Percentiles rank a stretch among this genome's conserved stretches.
These are phyloP conservation scores for Pugionium cornutum DNA, from an alignment of 345 rosid species.

Conservation along the genomic window DNA sequence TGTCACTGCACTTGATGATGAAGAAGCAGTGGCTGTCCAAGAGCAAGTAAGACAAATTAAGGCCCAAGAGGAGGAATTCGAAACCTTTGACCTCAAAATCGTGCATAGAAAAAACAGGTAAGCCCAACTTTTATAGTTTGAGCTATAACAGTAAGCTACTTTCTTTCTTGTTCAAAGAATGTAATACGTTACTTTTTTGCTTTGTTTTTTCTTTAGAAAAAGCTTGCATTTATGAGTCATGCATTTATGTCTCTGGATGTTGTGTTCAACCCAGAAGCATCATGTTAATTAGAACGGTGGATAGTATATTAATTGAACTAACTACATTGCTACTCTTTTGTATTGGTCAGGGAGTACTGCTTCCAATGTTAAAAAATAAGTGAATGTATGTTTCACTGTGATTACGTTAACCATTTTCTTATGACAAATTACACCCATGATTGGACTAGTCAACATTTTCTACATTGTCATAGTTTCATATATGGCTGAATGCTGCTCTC, in stretches of 20 bases:
- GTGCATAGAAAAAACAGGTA: slow-evolving; percentile 99
- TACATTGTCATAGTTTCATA: neutral
- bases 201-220: slow-evolving; percentile 19
- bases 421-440: slow-evolving; percentile 3
- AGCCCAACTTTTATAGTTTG: slow-evolving; percentile 21
- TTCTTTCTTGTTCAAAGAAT: slow-evolving; percentile 9
- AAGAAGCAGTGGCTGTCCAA: slow-evolving; percentile 91
- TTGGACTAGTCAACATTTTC: neutral
- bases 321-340: slow-evolving; percentile 1
- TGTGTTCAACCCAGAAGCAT: neutral
- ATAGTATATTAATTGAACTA: neutral
- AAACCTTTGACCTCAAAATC: slow-evolving; percentile 93
- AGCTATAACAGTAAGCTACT: slow-evolving; percentile 1
- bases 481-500: slow-evolving; percentile 26
- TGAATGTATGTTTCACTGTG: slow-evolving; percentile 6
- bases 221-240: neutral
- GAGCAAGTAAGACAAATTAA: slow-evolving; percentile 98
- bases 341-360: slow-evolving; percentile 17
- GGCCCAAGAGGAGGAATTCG: slow-evolving; percentile 97
- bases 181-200: neutral
- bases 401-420: neutral
- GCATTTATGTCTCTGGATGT: neutral
- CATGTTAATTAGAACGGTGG: neutral
- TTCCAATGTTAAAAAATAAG: neutral
- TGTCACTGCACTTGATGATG: slow-evolving; percentile 77